These are phyloP conservation scores for Xylariaceae sp. DNA, from an alignment of 2,329 filamentous ascomycete genomes.

Conservation along the genomic window DNA sequence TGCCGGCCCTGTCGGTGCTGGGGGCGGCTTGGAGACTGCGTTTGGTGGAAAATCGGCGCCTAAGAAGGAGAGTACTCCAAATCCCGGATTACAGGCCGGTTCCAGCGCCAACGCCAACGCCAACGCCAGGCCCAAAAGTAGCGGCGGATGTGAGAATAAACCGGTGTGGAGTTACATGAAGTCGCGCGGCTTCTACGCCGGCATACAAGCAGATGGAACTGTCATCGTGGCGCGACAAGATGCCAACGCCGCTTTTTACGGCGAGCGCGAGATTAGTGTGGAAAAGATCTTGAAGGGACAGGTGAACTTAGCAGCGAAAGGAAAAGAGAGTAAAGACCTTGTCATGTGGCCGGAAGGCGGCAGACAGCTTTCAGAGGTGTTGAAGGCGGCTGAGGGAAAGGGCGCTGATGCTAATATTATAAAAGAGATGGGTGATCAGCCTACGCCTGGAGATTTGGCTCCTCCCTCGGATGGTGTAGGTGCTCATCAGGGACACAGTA, in stretches of 20 bases:
- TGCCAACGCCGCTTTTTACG: conserved; percentile 88
- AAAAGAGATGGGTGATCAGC: conserved; percentile 29
- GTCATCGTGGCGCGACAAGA: conserved; percentile 85
- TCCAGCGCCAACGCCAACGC: not conserved
- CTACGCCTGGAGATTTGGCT: conserved; percentile 27
- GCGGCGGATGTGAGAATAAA: conserved; percentile 40
- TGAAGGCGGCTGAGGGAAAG: conserved; percentile 48
- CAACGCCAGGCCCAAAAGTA: not conserved
- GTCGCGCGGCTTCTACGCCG: conserved; percentile 86
- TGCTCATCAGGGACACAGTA: too few relatives aligned
- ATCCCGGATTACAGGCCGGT: too few relatives aligned
- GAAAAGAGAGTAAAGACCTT: conserved; percentile 41
- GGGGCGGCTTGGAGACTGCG: conserved; percentile 74
- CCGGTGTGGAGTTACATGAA: conserved; percentile 89
- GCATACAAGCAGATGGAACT: conserved; percentile 85
- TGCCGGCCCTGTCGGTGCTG: conserved; percentile 72
- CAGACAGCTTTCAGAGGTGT: conserved; percentile 48
- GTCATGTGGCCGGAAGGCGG: conserved; percentile 50
- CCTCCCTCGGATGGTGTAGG: too few relatives aligned
- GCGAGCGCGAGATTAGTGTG: conserved; percentile 58
- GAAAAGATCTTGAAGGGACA: conserved; percentile 56
- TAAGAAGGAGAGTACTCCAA: too few relatives aligned
- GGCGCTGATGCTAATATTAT: conserved; percentile 35
- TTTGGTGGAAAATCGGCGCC: conserved; percentile 6
- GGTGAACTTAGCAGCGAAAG: conserved; percentile 41